Evolutionary conservation across 768 basidiomycete genomes (phyloP).

Genomic region (Tulasnella calospora): DNA sequence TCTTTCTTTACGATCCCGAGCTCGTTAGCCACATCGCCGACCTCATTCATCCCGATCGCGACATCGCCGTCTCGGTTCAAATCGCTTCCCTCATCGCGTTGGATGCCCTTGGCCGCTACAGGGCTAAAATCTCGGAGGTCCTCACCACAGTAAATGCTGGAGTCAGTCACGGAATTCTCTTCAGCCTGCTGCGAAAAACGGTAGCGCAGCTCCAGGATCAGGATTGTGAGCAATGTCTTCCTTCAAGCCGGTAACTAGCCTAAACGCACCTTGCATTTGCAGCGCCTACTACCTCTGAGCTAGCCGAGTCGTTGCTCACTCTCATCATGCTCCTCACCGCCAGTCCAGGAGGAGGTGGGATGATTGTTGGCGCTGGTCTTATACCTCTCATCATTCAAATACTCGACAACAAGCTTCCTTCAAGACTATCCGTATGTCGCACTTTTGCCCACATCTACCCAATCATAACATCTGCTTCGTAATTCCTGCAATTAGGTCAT

Average conservation of each 20-base stretch:
- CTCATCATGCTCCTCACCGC: conserved; percentile 85
- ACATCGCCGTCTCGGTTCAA: conserved; percentile 66
- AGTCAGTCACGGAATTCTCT: conserved; percentile 90
- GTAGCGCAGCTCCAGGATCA: conserved; percentile 65
- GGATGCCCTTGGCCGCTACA: conserved; percentile 83
- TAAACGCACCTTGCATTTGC: background rate
- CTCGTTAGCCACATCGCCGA: conserved; percentile 84
- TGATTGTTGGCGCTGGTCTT: conserved; percentile 92
- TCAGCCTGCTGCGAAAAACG: conserved; percentile 81
- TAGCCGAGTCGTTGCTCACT: conserved; percentile 69
- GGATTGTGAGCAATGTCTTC: conserved; percentile 65
- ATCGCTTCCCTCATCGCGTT: conserved; percentile 83
- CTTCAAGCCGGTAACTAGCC: conserved; percentile 27
- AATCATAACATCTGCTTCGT: background rate
- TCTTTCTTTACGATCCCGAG: conserved; percentile 95
- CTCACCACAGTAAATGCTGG: conserved; percentile 87
- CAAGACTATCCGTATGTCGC: conserved; percentile 51
- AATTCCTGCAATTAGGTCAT: conserved; percentile 43
- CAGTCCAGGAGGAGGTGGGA: conserved; percentile 78
- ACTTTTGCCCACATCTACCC: background rate
- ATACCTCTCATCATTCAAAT: conserved; percentile 85
- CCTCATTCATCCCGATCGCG: conserved; percentile 73
- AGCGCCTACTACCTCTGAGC: conserved; percentile 36
- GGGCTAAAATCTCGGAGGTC: conserved; percentile 78
- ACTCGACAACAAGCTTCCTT: conserved; percentile 68